A percentile compares a stretch with the other conserved stretches of the same genome.
Conservation (phyloP, 495 filamentous ascomycete species). For the Cairneyella variabilis region DNA sequence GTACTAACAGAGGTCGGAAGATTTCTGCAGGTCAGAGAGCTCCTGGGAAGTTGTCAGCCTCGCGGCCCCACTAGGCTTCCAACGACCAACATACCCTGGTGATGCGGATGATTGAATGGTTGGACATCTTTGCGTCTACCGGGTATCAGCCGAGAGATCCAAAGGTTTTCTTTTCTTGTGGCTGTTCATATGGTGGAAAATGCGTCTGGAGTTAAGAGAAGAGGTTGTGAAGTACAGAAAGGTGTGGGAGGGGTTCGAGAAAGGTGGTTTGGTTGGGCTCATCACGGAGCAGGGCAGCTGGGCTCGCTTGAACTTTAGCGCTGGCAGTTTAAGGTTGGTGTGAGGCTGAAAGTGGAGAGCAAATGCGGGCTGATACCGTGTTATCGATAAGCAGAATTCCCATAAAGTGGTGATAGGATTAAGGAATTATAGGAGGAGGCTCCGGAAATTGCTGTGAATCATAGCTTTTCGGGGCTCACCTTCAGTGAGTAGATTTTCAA, state of each 20-base stretch:
- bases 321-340: neutral
- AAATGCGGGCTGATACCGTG: neutral
- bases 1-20: slow-evolving; percentile 72
- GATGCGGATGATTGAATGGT: slow-evolving; percentile 82
- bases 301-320: slow-evolving; percentile 1
- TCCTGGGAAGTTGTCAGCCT: slow-evolving; percentile 57
- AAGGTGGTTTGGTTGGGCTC: too few relatives aligned
- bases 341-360: neutral
- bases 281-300: slow-evolving; percentile 9
- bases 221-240: neutral
- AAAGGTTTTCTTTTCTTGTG: slow-evolving; percentile 1
- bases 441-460: too few relatives aligned
- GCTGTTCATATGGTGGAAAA: slow-evolving; percentile 10
- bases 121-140: slow-evolving; percentile 54
- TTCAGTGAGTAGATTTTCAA: too few relatives aligned
- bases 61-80: slow-evolving; percentile 23
- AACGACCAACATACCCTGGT: slow-evolving; percentile 56
- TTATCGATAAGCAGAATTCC: too few relatives aligned
- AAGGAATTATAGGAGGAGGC: too few relatives aligned
- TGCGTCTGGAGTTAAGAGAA: neutral
- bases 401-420: too few relatives aligned
- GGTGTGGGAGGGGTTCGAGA: neutral
- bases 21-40: slow-evolving; percentile 76
- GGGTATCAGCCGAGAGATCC: slow-evolving; percentile 3
- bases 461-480: too few relatives aligned